Conservation (phyloP, 768 basidiomycete genomes). For the Leccinum barrowsii region DNA sequence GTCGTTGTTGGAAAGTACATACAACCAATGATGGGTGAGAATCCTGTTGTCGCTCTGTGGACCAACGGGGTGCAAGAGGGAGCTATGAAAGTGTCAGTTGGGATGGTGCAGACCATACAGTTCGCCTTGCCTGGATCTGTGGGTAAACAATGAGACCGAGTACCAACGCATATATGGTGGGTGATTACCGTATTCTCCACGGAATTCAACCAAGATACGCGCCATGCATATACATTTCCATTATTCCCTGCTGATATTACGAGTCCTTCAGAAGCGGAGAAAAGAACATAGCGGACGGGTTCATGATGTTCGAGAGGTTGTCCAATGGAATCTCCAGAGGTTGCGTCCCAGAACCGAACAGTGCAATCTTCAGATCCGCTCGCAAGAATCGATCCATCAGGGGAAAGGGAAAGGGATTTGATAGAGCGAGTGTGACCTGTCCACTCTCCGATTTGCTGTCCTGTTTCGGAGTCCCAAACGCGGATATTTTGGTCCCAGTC, state of each 20-base stretch:
- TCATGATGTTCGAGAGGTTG: background rate
- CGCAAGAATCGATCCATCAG: background rate
- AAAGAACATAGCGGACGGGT: accelerated
- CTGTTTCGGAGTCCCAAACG: background rate
- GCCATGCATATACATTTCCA: background rate
- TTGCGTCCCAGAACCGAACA: background rate
- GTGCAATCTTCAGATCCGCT: background rate
- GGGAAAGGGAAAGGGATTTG: background rate
- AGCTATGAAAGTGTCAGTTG: too few relatives aligned
- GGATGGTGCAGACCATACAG: too few relatives aligned
- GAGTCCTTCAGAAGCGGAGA: background rate
- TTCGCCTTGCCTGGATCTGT: too few relatives aligned
- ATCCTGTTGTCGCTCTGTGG: too few relatives aligned
- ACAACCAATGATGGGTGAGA: too few relatives aligned
- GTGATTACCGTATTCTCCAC: too few relatives aligned
- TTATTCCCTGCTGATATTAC: background rate
- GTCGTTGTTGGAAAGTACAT: too few relatives aligned
- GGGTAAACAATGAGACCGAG: too few relatives aligned
- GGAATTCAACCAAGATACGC: background rate
- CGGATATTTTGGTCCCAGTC: background rate
- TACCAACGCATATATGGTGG: too few relatives aligned
- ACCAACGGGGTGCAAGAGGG: too few relatives aligned
- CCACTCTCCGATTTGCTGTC: background rate
- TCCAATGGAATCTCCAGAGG: background rate
- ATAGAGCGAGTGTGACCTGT: accelerated